Evolutionary conservation across 768 basidiomycete genomes (phyloP), one percentile per base, ranked within the genome.

Genomic region (Pleurotus tuber-regium): DNA sequence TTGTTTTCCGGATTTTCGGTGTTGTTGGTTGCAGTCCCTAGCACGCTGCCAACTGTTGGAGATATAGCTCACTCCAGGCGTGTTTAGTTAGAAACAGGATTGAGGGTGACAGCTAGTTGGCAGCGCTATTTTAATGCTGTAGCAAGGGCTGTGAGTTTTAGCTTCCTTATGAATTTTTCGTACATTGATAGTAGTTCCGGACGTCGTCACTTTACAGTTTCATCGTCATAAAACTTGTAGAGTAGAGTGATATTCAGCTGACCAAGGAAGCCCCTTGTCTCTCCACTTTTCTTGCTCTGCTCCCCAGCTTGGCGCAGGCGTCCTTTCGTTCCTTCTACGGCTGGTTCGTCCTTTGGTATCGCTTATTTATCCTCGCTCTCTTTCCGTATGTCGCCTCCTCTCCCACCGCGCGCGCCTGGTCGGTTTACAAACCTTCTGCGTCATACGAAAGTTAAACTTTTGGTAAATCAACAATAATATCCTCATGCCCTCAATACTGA

Each of bases 301-400:
- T 2, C 8, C 12, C 8, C 31, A 8, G 19, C n/a, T 24, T 19
- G 46, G n/a, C 46, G 46, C 46, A 48, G 46, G 35, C 23, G 2
- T 19, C 31, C 31, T 31, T 48, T 48, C 19, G 30, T 48, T 48
- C 29, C 24, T 48, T 48, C 31, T n/a, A 24, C 46, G 46, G 23
- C 46, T 23, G 46, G 46, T 21, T 48, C 46, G 46, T 48, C 46
- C 46, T 33, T 35, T 48, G 16, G 18, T n/a, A n/a, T n/a, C n/a
- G n/a, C n/a, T n/a, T n/a, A n/a, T n/a, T n/a, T 48, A 38, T n/a
- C 35, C 35, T 9, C n/a, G n/a, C 14, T 11, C 35, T 31, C 18
- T 18, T 19, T 29, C 46, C 30, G 30, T 16, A 42, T 48, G 46
- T 48, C 46, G 21, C 46, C 46, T 16, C n/a, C 46, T 48, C 46